These are phyloP conservation scores for Zymoseptoria brevis DNA, from an alignment of 2,329 filamentous ascomycete species.

Conservation along the genomic window DNA sequence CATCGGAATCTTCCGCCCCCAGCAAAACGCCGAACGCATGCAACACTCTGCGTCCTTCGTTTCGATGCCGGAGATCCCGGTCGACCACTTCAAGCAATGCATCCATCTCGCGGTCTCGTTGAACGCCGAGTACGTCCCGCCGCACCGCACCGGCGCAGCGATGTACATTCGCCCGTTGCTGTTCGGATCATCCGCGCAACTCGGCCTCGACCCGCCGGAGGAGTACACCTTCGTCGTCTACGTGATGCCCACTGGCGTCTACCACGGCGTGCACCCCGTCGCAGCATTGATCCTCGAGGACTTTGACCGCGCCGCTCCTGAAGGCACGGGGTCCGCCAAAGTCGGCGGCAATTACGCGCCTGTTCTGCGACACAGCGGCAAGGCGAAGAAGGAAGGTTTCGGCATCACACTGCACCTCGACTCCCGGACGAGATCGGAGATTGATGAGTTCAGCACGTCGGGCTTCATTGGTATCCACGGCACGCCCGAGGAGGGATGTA, in stretches of 20 bases:
- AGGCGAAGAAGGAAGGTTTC: conserved; percentile 67
- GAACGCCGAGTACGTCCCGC: conserved; percentile 87
- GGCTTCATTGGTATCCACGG: conserved; percentile 78
- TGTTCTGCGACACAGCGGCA: conserved; percentile 79
- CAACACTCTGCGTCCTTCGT: conserved; percentile 77
- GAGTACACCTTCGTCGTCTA: conserved; percentile 90
- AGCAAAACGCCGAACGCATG: conserved; percentile 75
- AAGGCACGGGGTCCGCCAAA: conserved; percentile 86
- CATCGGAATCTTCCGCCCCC: conserved; percentile 82
- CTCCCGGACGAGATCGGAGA: conserved; percentile 70
- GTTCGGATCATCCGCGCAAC: conserved; percentile 78
- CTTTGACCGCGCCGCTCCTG: conserved; percentile 87
- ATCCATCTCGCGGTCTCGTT: conserved; percentile 74
- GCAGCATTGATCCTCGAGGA: conserved; percentile 81
- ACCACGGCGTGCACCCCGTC: conserved; percentile 85
- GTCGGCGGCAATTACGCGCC: conserved; percentile 94
- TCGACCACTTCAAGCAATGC: conserved; percentile 65
- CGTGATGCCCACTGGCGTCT: conserved; percentile 85
- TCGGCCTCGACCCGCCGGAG: conserved; percentile 78
- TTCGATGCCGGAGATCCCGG: conserved; percentile 73
- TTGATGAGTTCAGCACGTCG: conserved; percentile 94
- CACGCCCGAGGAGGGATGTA: conserved; percentile 46
- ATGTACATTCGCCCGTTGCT: conserved; percentile 89
- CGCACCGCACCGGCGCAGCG: conserved; percentile 77
- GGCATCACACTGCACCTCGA: conserved; percentile 95